phyloP scores from a whole-genome alignment of 164 flowering plant genomes.

The Dillenia suffruticosa region DNA sequence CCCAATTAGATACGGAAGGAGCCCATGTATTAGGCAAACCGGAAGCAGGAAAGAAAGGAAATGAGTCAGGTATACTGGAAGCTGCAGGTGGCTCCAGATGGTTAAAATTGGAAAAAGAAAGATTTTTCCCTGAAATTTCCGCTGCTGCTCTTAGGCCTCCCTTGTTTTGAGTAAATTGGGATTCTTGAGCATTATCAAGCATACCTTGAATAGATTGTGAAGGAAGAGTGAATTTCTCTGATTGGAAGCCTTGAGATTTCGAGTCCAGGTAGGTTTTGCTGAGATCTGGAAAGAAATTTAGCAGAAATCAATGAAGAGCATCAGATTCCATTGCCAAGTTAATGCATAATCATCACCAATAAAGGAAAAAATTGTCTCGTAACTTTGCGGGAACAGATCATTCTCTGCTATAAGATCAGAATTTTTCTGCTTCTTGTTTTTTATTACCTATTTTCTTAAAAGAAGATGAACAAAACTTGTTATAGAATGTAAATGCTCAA shows the following conservation, averaged over 20 bases:
- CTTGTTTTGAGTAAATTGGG: conserved; percentile 20
- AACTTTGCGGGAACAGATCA: background rate
- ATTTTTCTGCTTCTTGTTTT: conserved; percentile 9
- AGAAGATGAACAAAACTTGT: too few relatives aligned
- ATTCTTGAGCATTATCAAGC: conserved; percentile 17
- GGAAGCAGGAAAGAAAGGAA: conserved; percentile 12
- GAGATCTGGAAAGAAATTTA: conserved; percentile 29
- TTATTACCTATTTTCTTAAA: background rate
- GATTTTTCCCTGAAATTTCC: conserved; percentile 30
- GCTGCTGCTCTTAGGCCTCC: conserved; percentile 20
- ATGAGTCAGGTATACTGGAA: conserved; percentile 10
- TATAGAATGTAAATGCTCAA: background rate
- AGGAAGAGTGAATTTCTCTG: conserved; percentile 13
- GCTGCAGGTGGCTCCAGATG: conserved; percentile 12
- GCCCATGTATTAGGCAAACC: conserved; percentile 15
- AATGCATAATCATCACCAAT: background rate
- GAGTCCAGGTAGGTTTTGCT: conserved; percentile 8
- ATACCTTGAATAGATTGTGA: conserved; percentile 23
- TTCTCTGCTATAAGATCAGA: conserved; percentile 5
- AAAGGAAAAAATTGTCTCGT: background rate
- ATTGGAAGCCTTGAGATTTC: conserved; percentile 2
- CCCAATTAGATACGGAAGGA: conserved; percentile 25
- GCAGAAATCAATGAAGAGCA: background rate
- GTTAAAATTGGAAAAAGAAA: conserved; percentile 7
- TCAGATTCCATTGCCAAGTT: too few relatives aligned